A percentile compares a stretch with the other conserved stretches of the same genome.
phyloP scores from a whole-genome alignment of 139 green algal genomes.

The Pedinophyceae sp. region DNA sequence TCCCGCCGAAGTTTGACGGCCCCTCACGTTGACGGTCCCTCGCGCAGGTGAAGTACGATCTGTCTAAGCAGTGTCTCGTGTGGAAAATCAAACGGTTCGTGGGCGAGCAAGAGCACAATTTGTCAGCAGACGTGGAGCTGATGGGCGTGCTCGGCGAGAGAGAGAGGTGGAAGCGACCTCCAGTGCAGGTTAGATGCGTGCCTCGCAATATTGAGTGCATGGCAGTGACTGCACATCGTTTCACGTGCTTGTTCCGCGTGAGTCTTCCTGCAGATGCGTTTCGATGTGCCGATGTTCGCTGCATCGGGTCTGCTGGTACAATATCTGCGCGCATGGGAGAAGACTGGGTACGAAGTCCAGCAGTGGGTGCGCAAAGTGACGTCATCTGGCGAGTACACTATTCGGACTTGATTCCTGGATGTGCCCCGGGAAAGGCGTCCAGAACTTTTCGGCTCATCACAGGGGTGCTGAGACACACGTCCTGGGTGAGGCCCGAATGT shows the following conservation, averaged over 20 bases:
- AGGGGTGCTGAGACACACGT: no score
- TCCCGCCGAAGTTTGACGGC: background rate
- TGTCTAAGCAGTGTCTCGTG: constrained; percentile 63
- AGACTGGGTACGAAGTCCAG: constrained; percentile 41
- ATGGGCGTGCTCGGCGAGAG: constrained; percentile 25
- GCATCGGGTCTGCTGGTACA: constrained; percentile 66
- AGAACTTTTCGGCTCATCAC: no score
- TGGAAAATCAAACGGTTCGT: constrained; percentile 81
- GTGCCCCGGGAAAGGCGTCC: no score
- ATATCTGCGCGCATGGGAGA: constrained; percentile 81
- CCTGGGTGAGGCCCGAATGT: no score
- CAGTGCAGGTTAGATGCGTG: background rate
- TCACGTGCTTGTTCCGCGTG: background rate
- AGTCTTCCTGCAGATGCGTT: background rate
- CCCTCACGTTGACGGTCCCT: constrained; percentile 22
- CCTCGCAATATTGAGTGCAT: background rate
- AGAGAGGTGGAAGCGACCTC: background rate
- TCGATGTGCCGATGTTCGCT: constrained; percentile 83
- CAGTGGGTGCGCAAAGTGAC: constrained; percentile 88
- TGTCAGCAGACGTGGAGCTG: constrained; percentile 76
- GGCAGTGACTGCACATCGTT: background rate
- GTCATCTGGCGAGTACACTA: constrained; percentile 66
- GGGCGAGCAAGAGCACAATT: constrained; percentile 51
- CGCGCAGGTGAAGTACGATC: constrained; percentile 86
- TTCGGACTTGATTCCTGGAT: no score